phyloP scores from a whole-genome alignment of 805 yeast species.

The Brettanomyces sp. region DNA sequence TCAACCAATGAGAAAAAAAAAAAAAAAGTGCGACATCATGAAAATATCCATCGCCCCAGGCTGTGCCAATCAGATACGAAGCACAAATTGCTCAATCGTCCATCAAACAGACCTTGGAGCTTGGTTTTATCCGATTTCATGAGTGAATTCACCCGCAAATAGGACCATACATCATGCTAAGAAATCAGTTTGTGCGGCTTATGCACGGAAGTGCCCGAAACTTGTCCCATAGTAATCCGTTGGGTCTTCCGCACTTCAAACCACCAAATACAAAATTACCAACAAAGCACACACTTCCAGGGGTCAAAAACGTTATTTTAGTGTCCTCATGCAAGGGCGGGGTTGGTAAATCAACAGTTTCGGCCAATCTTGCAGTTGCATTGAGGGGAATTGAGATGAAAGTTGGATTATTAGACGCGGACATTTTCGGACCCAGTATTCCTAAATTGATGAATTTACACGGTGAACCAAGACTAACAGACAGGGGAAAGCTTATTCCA shows the following conservation, averaged over 20 bases:
- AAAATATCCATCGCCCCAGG: too few relatives aligned
- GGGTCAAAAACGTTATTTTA: constrained; percentile 52
- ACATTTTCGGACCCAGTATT: constrained; percentile 77
- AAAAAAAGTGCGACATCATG: too few relatives aligned
- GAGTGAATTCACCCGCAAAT: too few relatives aligned
- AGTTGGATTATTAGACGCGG: constrained; percentile 70
- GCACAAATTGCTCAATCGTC: too few relatives aligned
- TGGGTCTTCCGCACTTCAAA: constrained; percentile 36
- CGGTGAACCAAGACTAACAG: constrained; percentile 58
- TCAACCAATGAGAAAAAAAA: too few relatives aligned
- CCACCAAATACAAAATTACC: constrained; percentile 44
- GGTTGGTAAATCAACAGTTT: constrained; percentile 71
- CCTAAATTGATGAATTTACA: constrained; percentile 60
- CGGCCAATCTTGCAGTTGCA: constrained; percentile 60
- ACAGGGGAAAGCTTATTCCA: constrained; percentile 51
- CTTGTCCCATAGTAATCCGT: not conserved
- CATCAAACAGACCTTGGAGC: too few relatives aligned
- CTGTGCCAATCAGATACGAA: too few relatives aligned
- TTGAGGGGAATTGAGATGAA: constrained; percentile 42
- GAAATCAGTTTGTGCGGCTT: too few relatives aligned
- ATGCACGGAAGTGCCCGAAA: not conserved
- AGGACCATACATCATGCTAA: too few relatives aligned
- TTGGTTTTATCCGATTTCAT: too few relatives aligned
- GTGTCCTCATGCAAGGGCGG: constrained; percentile 78
- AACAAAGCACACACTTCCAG: constrained; percentile 42